A percentile compares a stretch with the other conserved stretches of the same genome.
These are phyloP conservation scores for Botrytis sinoallii DNA, from an alignment of 2,329 filamentous ascomycete genomes.

Conservation along the genomic window DNA sequence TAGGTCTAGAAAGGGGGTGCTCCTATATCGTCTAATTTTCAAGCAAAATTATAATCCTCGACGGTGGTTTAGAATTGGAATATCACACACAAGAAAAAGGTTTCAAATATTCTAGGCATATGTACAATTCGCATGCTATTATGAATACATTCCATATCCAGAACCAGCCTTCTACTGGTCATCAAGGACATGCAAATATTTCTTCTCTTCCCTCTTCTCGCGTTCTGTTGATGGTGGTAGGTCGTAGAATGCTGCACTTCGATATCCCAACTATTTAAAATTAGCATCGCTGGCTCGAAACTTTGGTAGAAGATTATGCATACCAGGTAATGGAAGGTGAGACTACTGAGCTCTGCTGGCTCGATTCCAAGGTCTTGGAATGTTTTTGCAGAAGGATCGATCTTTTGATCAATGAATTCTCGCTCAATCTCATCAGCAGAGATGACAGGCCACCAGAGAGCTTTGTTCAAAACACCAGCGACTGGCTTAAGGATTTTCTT, in stretches of 20 bases:
- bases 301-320: slow-evolving; percentile 24
- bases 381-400: slow-evolving; percentile 89
- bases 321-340: slow-evolving; percentile 93
- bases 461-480: slow-evolving; percentile 71
- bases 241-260: slow-evolving; percentile 85
- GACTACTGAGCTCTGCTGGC: slow-evolving; percentile 78
- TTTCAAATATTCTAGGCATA: slow-evolving; percentile 29
- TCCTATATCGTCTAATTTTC: not conserved
- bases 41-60: not conserved
- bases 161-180: slow-evolving; percentile 60
- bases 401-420: slow-evolving; percentile 89
- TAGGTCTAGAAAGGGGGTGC: not conserved
- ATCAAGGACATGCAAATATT: slow-evolving; percentile 92
- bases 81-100: slow-evolving; percentile 2
- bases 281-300: not conserved
- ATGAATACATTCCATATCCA: slow-evolving; percentile 13
- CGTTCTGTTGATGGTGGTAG: slow-evolving; percentile 90
- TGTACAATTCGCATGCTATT: slow-evolving; percentile 38
- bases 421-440: slow-evolving; percentile 84
- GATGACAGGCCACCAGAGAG: slow-evolving; percentile 83
- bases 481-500: slow-evolving; percentile 74
- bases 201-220: slow-evolving; percentile 92
- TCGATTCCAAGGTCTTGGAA: slow-evolving; percentile 91
- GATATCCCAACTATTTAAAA: slow-evolving; percentile 71
- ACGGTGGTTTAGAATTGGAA: not conserved